A percentile compares a stretch with the other conserved stretches of the same genome.
These are phyloP conservation scores for Chrysophaeum taylorii DNA, from an alignment of 352 stramenopile genomes.

Conservation along the genomic window DNA sequence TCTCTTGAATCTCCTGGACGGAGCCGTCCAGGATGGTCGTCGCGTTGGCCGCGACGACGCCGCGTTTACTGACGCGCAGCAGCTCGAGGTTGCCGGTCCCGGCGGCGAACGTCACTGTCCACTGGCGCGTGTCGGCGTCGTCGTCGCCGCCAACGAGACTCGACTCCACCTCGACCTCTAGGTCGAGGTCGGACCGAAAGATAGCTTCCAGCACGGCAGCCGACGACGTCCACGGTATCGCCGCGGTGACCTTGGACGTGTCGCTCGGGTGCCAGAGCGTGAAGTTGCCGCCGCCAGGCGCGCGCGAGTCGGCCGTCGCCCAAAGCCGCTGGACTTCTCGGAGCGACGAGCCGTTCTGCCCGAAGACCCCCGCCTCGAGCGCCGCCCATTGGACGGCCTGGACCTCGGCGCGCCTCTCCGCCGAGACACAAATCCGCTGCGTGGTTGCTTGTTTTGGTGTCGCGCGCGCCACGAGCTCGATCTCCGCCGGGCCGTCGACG, in stretches of 20 bases:
- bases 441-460: not conserved
- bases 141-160: conserved; percentile 15
- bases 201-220: not conserved
- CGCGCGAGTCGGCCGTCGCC: conserved; percentile 7
- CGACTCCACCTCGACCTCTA: conserved; percentile 4
- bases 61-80: conserved; percentile 3
- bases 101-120: conserved; percentile 6
- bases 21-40: not conserved
- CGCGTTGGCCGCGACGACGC: conserved; percentile 13
- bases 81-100: conserved; percentile 9
- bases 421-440: not conserved
- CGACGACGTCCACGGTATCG: not conserved
- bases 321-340: conserved; percentile 24
- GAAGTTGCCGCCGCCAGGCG: conserved; percentile 7
- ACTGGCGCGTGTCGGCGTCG: conserved; percentile 1
- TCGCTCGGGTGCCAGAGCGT: not conserved
- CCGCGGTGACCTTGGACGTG: not conserved
- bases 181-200: not conserved
- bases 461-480: conserved; percentile 22
- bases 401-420: not conserved
- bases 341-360: conserved; percentile 1
- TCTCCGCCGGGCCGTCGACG: conserved; percentile 37
- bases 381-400: conserved; percentile 17
- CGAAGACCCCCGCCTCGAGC: conserved; percentile 14
- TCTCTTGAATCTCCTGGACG: not conserved